Conservation (phyloP, 768 basidiomycete genomes). For the Lactarius trivialis region DNA sequence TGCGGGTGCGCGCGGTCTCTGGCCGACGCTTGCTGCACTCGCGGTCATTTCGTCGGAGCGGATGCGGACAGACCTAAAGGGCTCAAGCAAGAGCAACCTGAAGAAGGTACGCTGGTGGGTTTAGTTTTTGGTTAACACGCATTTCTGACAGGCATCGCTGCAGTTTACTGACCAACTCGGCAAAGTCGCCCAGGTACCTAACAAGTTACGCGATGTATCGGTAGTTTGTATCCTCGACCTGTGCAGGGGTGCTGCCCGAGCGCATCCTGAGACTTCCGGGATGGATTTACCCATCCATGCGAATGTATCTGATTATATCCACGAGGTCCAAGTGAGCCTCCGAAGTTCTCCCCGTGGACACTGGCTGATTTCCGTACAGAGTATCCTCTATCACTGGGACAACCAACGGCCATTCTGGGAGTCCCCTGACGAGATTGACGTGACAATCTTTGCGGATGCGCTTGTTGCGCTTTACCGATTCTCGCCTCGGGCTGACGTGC, state of each 20-base stretch:
- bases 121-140: background rate
- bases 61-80: conserved; percentile 43
- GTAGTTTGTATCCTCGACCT: conserved; percentile 72
- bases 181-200: conserved; percentile 36
- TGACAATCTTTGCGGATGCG: conserved; percentile 69
- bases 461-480: conserved; percentile 69
- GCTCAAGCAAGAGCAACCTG: conserved; percentile 21
- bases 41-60: conserved; percentile 66
- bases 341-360: conserved; percentile 17
- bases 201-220: conserved; percentile 59
- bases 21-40: conserved; percentile 76
- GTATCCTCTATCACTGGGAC: conserved; percentile 30
- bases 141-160: conserved; percentile 26
- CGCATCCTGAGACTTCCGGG: conserved; percentile 31
- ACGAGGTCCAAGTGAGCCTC: conserved; percentile 65
- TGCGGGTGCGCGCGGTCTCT: conserved; percentile 47
- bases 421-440: conserved; percentile 59
- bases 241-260: conserved; percentile 60
- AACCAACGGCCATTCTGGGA: conserved; percentile 60
- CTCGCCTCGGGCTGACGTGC: conserved; percentile 52
- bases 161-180: conserved; percentile 58
- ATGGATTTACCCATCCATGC: conserved; percentile 58
- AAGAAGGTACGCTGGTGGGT: conserved; percentile 14
- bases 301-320: conserved; percentile 65
- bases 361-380: conserved; percentile 25